Evolutionary conservation across 2,329 filamentous ascomycete species (phyloP), one percentile per base, ranked within the genome.

Genomic region (Aspergillus melleus): DNA sequence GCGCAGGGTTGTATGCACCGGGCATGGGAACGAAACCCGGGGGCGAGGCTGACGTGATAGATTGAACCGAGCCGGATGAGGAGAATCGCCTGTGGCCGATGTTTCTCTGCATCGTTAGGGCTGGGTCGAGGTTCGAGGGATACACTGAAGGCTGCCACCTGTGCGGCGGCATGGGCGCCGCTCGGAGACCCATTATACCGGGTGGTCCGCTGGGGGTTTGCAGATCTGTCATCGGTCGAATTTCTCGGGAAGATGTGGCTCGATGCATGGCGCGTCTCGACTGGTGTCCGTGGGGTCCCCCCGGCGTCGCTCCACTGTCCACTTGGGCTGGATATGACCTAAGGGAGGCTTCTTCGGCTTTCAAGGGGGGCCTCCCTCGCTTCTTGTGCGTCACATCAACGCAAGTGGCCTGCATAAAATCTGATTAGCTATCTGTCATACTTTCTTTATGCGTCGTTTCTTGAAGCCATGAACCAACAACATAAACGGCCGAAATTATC

Each of bases 341-440:
- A 16, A 75, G 62, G 11, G 74, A 71, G 9, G 74, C 70, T 52
- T 79, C 77, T 50, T 79, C 77, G 46, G 77, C 76, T 60, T 77
- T 78, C 36, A 79, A 62, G 50, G 77, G 77, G 44, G 77, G 77
- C 51, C 77, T 69, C 44, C 77, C 77, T 67, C 79, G 70, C 65
- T 80, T 81, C 64, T 80, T 81, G 63, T 80, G 78, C 50, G 77
- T 79, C 26, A 80, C 79, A 64, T 81, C 79, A 29, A 77, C 70
- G 58, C 77, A 80, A 11, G 76, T 74, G 22, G 74, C 71, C 77
- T 80, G 57, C 14, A 14, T 53, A 2, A 54, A 10, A 9, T 50
- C 49, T 32, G 32, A 20, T 36, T 50, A 47, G 39, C n/a, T 36
- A 36, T 14, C 32, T 29, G 26, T 36, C 32, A 36, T 36, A 12